Evolutionary conservation across 2,329 filamentous ascomycete species (phyloP).

Genomic region (Calonectria crousiana): DNA sequence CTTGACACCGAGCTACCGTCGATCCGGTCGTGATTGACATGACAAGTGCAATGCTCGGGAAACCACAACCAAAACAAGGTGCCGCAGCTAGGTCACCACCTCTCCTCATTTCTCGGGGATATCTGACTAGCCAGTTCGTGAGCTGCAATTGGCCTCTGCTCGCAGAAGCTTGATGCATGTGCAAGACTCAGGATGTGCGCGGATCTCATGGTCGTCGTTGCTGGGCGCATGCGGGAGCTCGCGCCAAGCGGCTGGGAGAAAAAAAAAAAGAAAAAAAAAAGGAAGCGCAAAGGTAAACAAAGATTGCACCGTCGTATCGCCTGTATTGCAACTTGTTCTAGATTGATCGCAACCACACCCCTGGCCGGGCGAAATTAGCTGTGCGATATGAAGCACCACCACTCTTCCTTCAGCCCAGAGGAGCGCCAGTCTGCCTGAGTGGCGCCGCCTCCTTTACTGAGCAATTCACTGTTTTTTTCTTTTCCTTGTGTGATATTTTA

Average conservation of each 20-base stretch:
- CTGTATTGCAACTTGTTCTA: conserved; percentile 2
- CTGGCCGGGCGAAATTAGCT: conserved; percentile 18
- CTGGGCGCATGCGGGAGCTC: background rate
- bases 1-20: conserved; percentile 2
- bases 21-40: background rate
- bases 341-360: conserved; percentile 7
- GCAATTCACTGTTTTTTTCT: background rate
- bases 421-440: conserved; percentile 23
- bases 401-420: conserved; percentile 6
- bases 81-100: background rate
- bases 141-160: background rate
- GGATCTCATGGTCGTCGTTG: background rate
- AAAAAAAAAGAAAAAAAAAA: background rate
- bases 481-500: conserved; percentile 12
- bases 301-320: conserved; percentile 7
- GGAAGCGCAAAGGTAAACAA: background rate
- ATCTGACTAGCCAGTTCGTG: too few relatives aligned
- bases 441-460: conserved; percentile 40
- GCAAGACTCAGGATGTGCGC: background rate
- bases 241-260: background rate
- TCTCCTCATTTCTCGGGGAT: background rate
- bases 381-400: conserved; percentile 13
- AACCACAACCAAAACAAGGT: background rate
- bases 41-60: background rate
- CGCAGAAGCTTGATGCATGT: background rate